phyloP scores from a whole-genome alignment of 176 grass and related monocot species.

The Ensete ventricosum region DNA sequence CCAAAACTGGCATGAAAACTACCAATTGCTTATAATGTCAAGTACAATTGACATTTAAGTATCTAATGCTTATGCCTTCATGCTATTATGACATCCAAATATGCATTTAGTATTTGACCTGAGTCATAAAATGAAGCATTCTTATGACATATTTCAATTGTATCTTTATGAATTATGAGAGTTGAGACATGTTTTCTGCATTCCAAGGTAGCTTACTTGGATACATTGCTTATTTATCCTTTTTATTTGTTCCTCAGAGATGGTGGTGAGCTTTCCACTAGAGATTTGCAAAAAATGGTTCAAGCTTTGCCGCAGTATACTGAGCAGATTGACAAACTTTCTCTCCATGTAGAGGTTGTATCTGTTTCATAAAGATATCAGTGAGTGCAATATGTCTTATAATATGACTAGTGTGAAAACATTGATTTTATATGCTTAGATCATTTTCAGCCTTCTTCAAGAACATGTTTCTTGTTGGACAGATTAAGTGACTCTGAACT shows the following conservation, averaged over 20 bases:
- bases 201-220: background rate
- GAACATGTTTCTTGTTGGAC: background rate
- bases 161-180: too few species aligned
- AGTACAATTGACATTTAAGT: too few species aligned
- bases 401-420: background rate
- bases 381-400: background rate
- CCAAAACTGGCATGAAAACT: too few species aligned
- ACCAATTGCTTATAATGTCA: too few species aligned
- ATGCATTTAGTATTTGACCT: too few species aligned
- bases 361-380: background rate
- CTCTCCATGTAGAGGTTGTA: constrained; percentile 85
- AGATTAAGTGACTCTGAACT: background rate
- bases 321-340: constrained; percentile 94
- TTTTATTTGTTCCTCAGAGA: constrained; percentile 29
- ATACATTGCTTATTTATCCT: background rate
- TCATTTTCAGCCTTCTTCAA: background rate
- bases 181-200: background rate
- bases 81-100: too few species aligned
- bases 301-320: constrained; percentile 87
- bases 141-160: too few species aligned
- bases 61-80: too few species aligned
- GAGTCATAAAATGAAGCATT: too few species aligned
- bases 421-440: background rate
- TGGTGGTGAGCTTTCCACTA: constrained; percentile 67
- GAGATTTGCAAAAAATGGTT: constrained; percentile 87